These are phyloP conservation scores for Mortierella hygrophila DNA, from an alignment of 192 early-diverging fungal species.

Conservation along the genomic window DNA sequence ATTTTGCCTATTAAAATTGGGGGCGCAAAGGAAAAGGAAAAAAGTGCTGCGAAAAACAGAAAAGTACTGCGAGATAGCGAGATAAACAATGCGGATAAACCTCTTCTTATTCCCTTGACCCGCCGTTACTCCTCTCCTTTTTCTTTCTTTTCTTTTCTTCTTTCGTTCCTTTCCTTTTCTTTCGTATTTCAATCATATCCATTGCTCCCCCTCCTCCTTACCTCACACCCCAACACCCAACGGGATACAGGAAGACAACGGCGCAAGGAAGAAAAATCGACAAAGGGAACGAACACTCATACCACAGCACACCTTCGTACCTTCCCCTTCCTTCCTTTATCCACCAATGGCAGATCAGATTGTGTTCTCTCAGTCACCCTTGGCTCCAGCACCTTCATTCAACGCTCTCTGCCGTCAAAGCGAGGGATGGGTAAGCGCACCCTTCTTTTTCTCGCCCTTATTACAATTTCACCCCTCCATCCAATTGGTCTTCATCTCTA, in stretches of 20 bases:
- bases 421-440: conserved; percentile 37
- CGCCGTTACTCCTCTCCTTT: neutral
- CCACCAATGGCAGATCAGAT: neutral
- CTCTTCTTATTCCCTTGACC: neutral
- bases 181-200: neutral
- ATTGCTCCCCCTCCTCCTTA: neutral
- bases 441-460: neutral
- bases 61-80: neutral
- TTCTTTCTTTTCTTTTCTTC: neutral
- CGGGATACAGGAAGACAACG: too few relatives aligned
- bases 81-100: neutral
- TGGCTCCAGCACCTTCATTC: neutral
- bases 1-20: neutral
- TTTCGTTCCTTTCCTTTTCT: neutral
- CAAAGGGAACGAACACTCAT: neutral
- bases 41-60: neutral
- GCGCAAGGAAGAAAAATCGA: neutral
- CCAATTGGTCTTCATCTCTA: neutral
- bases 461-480: neutral
- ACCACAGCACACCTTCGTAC: neutral
- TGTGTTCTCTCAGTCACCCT: neutral
- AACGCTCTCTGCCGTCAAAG: conserved; percentile 15
- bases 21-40: neutral
- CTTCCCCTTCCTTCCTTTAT: neutral
- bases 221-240: neutral